A percentile compares a stretch with the other conserved stretches of the same genome.
phyloP scores from a whole-genome alignment of 1,284 basidiomycete species.

The Ustilago cynodontis region DNA sequence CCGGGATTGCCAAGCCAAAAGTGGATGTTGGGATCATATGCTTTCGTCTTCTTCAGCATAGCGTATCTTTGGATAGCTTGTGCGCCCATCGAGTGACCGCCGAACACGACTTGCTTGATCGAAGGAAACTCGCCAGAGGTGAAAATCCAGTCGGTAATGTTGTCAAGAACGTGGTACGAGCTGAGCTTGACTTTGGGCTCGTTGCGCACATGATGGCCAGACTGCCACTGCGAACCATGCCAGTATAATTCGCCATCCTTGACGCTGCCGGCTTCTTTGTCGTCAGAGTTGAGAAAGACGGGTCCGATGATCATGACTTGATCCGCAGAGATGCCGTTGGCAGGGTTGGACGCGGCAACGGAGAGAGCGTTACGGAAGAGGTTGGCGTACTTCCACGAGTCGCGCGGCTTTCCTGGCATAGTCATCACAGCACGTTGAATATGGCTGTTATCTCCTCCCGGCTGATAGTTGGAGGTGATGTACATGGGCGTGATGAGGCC shows the following conservation, averaged over 20 bases:
- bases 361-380: constrained; percentile 53
- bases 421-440: constrained; percentile 62
- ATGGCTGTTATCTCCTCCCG: constrained; percentile 35
- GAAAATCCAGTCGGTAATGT: constrained; percentile 58
- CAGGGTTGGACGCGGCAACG: constrained; percentile 43
- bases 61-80: constrained; percentile 62
- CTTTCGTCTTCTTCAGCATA: constrained; percentile 57
- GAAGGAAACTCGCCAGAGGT: constrained; percentile 54
- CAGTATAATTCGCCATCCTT: constrained; percentile 46
- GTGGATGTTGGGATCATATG: constrained; percentile 59
- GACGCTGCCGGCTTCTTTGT: constrained; percentile 51
- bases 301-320: constrained; percentile 59
- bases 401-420: constrained; percentile 63
- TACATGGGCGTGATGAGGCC: constrained; percentile 56
- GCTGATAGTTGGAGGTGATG: constrained; percentile 41
- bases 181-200: constrained; percentile 46
- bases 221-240: constrained; percentile 63
- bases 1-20: constrained; percentile 68
- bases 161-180: constrained; percentile 59
- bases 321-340: constrained; percentile 31
- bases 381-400: constrained; percentile 66
- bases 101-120: constrained; percentile 64
- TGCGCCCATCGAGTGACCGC: constrained; percentile 67
- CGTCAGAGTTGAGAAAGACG: constrained; percentile 55
- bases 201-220: constrained; percentile 51